Percentiles rank a stretch among this genome's conserved stretches.
Evolutionary conservation across 2,329 filamentous ascomycete species (phyloP).

Genomic region (Pseudogymnoascus sp.): DNA sequence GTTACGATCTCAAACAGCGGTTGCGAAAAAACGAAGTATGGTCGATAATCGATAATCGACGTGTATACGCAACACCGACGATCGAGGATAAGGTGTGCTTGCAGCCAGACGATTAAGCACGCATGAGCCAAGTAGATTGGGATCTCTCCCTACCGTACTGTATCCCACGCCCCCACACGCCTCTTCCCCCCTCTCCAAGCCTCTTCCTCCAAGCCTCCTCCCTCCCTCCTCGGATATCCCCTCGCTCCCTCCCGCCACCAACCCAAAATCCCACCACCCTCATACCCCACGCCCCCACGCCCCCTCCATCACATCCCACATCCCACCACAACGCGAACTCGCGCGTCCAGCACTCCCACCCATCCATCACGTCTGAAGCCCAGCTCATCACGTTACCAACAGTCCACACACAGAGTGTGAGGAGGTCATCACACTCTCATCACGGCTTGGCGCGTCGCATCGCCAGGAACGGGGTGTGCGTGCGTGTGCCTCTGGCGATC

Average conservation of each 20-base stretch:
- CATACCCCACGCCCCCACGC: neutral
- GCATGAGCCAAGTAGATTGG: too few relatives aligned
- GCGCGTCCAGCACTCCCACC: too few relatives aligned
- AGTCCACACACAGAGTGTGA: neutral
- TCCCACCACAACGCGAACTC: neutral
- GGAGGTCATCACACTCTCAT: neutral
- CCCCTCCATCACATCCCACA: too few relatives aligned
- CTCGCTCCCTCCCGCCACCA: too few relatives aligned
- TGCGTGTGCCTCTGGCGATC: neutral
- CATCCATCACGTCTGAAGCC: neutral
- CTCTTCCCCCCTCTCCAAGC: neutral
- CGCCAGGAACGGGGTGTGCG: neutral
- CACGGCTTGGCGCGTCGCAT: neutral
- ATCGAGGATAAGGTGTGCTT: neutral
- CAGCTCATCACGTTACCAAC: neutral
- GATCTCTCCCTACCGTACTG: neutral
- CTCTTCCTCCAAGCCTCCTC: neutral
- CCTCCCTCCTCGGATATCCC: neutral
- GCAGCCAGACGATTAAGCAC: neutral
- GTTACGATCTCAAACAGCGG: neutral
- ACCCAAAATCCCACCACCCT: neutral
- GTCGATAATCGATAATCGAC: too few relatives aligned
- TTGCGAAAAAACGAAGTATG: neutral
- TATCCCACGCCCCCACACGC: neutral
- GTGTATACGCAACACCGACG: neutral